Conservation (phyloP, 495 filamentous ascomycete genomes). For the Penicillium cinerascens region DNA sequence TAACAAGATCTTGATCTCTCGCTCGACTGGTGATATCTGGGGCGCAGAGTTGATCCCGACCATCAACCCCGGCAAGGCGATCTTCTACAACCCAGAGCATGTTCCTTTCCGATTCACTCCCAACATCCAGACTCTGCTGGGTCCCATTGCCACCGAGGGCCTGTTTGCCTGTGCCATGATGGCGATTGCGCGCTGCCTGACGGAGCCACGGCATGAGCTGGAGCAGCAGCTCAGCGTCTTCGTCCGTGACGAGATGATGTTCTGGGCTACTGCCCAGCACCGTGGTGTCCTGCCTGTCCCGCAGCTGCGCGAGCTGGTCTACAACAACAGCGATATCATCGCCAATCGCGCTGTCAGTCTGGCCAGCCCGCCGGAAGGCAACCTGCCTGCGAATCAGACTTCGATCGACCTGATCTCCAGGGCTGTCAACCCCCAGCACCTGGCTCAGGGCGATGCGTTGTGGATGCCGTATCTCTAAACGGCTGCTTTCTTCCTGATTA, state of each 20-base stretch:
- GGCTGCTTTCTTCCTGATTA: constrained; percentile 13
- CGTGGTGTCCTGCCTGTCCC: constrained; percentile 60
- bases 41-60: constrained; percentile 86
- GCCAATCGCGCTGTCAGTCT: constrained; percentile 84
- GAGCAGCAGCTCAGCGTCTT: constrained; percentile 91
- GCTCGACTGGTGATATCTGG: constrained; percentile 90
- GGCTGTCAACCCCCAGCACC: constrained; percentile 80
- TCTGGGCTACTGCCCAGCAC: constrained; percentile 87
- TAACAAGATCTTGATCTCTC: constrained; percentile 88
- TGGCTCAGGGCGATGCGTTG: constrained; percentile 80
- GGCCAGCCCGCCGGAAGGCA: constrained; percentile 59
- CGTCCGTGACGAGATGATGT: constrained; percentile 96
- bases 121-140: constrained; percentile 92
- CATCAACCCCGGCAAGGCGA: constrained; percentile 73
- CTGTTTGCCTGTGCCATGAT: constrained; percentile 89
- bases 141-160: constrained; percentile 90
- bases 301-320: constrained; percentile 80
- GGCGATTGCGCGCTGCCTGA: constrained; percentile 92
- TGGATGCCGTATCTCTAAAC: constrained; percentile 94
- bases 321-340: constrained; percentile 82
- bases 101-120: constrained; percentile 97
- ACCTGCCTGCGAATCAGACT: constrained; percentile 91
- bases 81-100: constrained; percentile 90
- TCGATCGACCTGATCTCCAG: constrained; percentile 85
- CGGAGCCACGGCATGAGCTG: constrained; percentile 84